Evolutionary conservation across 129 eudicot species (phyloP).

Genomic region (Smallanthus sonchifolius): DNA sequence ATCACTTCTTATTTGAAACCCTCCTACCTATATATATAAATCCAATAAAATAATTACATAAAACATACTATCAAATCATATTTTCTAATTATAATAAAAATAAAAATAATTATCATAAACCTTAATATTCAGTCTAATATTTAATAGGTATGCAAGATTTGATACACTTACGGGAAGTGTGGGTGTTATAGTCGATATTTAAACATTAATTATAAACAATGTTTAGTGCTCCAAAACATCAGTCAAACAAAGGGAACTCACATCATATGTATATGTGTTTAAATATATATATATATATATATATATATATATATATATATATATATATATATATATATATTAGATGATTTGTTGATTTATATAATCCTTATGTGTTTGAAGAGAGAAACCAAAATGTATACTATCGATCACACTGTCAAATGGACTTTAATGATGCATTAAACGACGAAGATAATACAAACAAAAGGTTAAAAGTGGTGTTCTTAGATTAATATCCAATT

Average conservation of each 20-base stretch:
- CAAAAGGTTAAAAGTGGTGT: not conserved
- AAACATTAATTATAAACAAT: not conserved
- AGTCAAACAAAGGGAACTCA: not conserved
- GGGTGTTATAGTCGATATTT: not conserved
- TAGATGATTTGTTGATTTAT: not conserved
- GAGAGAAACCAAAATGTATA: not conserved
- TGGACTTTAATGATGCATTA: not conserved
- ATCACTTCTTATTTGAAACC: too few relatives aligned
- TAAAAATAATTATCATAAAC: too few relatives aligned
- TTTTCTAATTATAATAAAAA: too few relatives aligned
- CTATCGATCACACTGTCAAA: not conserved
- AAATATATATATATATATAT: not conserved
- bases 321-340: not conserved
- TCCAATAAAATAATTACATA: not conserved
- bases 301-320: not conserved
- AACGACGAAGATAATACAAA: not conserved
- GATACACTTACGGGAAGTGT: not conserved
- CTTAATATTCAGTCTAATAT: too few relatives aligned
- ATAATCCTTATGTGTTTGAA: not conserved
- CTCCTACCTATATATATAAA: too few relatives aligned
- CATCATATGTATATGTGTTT: not conserved
- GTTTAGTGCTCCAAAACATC: not conserved
- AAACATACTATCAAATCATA: too few relatives aligned
- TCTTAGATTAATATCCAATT: slow-evolving; percentile 1
- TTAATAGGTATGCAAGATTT: not conserved